phyloP scores from a whole-genome alignment of 129 eudicot genomes.

The Rutidosis leptorrhynchoides region DNA sequence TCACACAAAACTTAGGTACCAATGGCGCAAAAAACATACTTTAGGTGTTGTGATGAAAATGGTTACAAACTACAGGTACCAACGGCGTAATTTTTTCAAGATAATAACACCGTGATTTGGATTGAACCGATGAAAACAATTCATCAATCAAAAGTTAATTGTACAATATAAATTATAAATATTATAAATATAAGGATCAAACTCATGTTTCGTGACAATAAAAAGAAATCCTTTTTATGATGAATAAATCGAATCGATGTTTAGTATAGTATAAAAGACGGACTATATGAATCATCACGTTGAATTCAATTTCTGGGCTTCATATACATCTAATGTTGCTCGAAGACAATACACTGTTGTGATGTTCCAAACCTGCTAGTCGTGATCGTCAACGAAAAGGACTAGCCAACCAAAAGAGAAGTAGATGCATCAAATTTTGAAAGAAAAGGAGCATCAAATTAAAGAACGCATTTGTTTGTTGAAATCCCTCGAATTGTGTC shows the following conservation, averaged over 20 bases:
- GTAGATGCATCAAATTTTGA: neutral
- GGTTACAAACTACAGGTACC: no score
- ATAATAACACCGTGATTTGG: no score
- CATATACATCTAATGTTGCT: conserved; percentile 12
- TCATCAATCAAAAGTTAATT: no score
- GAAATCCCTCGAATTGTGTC: neutral
- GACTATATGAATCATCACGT: neutral
- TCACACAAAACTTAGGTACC: no score
- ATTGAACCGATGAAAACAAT: no score
- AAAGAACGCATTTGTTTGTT: neutral
- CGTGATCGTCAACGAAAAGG: neutral
- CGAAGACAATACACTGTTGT: conserved; percentile 2
- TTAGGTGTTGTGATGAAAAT: no score
- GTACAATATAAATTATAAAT: no score
- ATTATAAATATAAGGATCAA: no score
- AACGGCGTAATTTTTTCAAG: no score
- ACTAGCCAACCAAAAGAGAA: neutral
- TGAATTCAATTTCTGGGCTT: neutral
- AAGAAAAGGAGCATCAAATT: neutral
- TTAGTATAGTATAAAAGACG: neutral
- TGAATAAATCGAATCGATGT: neutral
- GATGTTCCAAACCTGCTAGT: conserved; percentile 20
- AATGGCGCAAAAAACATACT: no score
- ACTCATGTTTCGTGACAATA: no score
- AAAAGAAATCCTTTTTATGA: no score